Conservation (phyloP, 1,139 yeast genomes). For the Zygoascus hellenicus region DNA sequence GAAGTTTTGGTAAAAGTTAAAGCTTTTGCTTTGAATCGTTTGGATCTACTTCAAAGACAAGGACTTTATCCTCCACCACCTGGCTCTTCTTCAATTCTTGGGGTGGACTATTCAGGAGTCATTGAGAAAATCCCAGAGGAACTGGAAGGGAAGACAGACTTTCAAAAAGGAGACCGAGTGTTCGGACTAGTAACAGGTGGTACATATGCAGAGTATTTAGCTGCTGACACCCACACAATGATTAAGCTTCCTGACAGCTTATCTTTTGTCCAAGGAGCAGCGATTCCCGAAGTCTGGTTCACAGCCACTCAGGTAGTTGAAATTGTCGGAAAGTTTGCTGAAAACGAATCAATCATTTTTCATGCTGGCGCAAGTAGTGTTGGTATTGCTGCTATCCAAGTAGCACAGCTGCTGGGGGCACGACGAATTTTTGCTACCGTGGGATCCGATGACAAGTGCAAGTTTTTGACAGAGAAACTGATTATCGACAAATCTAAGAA, state of each 20-base stretch:
- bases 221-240: conserved; percentile 26
- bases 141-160: conserved; percentile 15
- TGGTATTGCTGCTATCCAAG: conserved; percentile 34
- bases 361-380: conserved; percentile 36
- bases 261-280: conserved; percentile 29
- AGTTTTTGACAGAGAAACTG: conserved; percentile 20
- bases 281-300: conserved; percentile 36
- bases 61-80: conserved; percentile 31
- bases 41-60: conserved; percentile 31
- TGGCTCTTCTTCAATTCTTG: conserved; percentile 29
- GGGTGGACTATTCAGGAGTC: conserved; percentile 36
- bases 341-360: conserved; percentile 29
- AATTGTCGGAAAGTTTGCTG: conserved; percentile 26
- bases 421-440: conserved; percentile 33
- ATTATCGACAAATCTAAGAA: conserved; percentile 17
- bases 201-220: conserved; percentile 35
- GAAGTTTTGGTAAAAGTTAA: conserved; percentile 30
- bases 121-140: conserved; percentile 21
- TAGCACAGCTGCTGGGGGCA: conserved; percentile 35
- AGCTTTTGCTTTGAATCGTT: conserved; percentile 33
- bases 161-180: conserved; percentile 33
- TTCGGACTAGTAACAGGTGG: conserved; percentile 36
- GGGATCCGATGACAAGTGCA: conserved; percentile 26
- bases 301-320: conserved; percentile 34
- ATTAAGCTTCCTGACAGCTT: conserved; percentile 25